Evolutionary conservation across 495 filamentous ascomycete genomes (phyloP), one percentile per base, ranked within the genome.

Genomic region (Jackrogersella multiformis): DNA sequence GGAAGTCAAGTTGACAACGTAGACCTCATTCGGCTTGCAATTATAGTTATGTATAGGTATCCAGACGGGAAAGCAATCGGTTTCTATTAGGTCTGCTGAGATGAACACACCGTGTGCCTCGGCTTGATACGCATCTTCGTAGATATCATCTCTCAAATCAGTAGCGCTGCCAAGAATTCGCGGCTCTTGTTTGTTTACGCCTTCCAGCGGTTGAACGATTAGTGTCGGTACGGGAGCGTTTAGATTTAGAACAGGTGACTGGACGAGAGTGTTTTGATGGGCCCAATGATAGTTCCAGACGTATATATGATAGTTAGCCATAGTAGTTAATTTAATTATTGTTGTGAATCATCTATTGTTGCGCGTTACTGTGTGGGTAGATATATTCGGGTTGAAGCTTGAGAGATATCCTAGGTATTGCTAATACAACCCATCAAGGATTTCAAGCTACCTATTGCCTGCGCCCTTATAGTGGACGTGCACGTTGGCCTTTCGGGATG

Each of bases 51-150:
- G 45, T 4, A 73, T 20, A 1, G 64, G 62, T n/a, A 68, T 53
- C 71, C 71, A 73, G 15, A 71, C 13, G 12, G 71, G 68, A n/a
- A 63, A 68, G 9, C 46, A 8, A 16, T 10, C 39, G 5, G 35
- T 12, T 0, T 34, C 45, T 20, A 65, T 51, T 13, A 20, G 28
- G n/a, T 67, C 44, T 16, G 46, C 35, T n/a, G 58, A 56, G 26
- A 78, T 48, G 63, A 69, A 66, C 10, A 78, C 73, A n/a, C 62
- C 64, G 38, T 79, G 71, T 20, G 71, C 71, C 35, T 70, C 64
- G 5, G 54, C 16, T 32, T 35, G 41, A 34, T 71, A 71, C 5
- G 21, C 57, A 2, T 32, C 54, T 5, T 44, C 28, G 13, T 39
- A 15, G 5, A 61, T 65, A 42, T 68, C 64, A 13, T 71, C 68